phyloP scores from a whole-genome alignment of 176 grass and related monocot species.

The Guadua angustifolia region DNA sequence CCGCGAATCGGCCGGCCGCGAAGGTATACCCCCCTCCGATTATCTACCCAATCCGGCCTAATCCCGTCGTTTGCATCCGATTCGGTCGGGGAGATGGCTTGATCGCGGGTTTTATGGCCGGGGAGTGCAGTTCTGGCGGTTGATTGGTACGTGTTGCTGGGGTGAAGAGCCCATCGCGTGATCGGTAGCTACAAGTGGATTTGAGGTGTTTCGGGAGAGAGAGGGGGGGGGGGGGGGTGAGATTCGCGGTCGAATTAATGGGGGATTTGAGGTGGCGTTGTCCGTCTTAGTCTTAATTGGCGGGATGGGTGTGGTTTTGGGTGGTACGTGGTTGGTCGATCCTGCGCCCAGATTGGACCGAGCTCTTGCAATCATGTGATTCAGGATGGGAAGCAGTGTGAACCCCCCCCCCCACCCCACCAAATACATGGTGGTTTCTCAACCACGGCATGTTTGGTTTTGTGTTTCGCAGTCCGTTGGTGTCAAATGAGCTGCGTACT shows the following conservation, averaged over 20 bases:
- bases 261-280: slow-evolving; percentile 5
- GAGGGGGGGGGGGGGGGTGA: not conserved
- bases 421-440: not conserved
- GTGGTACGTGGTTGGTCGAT: not conserved
- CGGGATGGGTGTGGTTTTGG: not conserved
- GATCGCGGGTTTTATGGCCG: not conserved
- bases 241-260: slow-evolving; percentile 22
- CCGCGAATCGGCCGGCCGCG: slow-evolving; percentile 15
- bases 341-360: not conserved
- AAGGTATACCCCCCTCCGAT: slow-evolving; percentile 50
- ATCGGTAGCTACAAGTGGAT: slow-evolving; percentile 2
- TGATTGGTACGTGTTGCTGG: not conserved
- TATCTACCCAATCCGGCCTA: slow-evolving; percentile 4
- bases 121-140: not conserved
- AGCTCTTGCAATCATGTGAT: not conserved
- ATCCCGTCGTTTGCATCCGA: slow-evolving; percentile 13
- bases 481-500: not conserved
- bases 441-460: not conserved
- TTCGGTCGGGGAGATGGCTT: slow-evolving; percentile 10
- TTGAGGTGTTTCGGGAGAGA: not conserved
- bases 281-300: not conserved
- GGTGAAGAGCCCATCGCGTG: not conserved
- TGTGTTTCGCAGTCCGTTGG: not conserved
- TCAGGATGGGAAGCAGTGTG: not conserved
- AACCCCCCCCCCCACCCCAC: not conserved